Conservation (phyloP, 176 grass and related monocot genomes). For the Typha latifolia region DNA sequence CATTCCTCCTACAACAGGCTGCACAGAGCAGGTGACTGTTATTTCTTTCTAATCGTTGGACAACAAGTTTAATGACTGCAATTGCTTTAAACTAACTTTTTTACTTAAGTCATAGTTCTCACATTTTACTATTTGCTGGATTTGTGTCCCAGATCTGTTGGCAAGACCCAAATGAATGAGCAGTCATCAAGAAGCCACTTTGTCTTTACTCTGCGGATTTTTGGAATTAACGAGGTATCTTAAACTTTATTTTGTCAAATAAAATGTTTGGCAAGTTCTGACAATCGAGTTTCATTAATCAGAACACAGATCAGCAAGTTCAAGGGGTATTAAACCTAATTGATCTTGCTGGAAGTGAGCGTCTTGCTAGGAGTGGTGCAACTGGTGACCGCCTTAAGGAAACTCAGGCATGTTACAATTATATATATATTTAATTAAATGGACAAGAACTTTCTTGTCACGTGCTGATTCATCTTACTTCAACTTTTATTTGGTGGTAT, state of each 20-base stretch:
- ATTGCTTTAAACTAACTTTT: background rate
- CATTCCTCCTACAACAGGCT: constrained; percentile 57
- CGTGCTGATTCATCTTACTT: background rate
- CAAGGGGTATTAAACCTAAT: constrained; percentile 86
- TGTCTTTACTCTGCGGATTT: constrained; percentile 84
- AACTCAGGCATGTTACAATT: constrained; percentile 48
- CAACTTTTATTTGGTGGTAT: background rate
- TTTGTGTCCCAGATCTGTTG: constrained; percentile 54
- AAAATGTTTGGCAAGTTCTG: background rate
- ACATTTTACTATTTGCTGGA: background rate
- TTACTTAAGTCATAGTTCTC: background rate
- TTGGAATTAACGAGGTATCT: constrained; percentile 68
- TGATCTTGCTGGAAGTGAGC: constrained; percentile 92
- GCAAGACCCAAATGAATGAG: constrained; percentile 93
- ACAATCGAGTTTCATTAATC: background rate
- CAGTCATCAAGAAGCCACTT: constrained; percentile 91
- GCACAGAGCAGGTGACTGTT: constrained; percentile 59
- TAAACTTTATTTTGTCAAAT: background rate
- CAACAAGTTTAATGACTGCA: background rate
- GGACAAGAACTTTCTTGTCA: background rate
- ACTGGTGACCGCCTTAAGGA: constrained; percentile 92
- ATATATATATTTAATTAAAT: background rate
- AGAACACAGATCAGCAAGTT: constrained; percentile 83
- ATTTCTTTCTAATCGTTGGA: background rate
- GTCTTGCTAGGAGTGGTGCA: constrained; percentile 78